phyloP scores from a whole-genome alignment of 352 stramenopile species.

The Globisporangium barbulae region DNA sequence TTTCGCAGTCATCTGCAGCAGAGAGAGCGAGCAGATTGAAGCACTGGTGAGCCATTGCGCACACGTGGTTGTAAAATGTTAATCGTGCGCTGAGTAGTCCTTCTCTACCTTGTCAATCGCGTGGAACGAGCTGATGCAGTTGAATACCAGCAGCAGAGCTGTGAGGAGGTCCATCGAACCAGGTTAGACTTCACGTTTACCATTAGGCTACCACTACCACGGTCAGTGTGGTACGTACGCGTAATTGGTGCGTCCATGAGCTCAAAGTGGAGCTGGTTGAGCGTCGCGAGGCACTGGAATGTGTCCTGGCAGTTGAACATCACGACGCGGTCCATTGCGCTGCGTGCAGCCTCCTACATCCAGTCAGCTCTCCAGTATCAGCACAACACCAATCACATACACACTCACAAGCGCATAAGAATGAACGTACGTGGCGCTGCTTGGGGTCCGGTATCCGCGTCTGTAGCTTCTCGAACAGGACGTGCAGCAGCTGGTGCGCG shows the following conservation, averaged over 20 bases:
- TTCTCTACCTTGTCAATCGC: conserved; percentile 56
- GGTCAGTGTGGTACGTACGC: conserved; percentile 26
- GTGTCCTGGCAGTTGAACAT: conserved; percentile 57
- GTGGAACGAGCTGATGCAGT: conserved; percentile 62
- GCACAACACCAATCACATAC: neutral
- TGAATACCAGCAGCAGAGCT: conserved; percentile 61
- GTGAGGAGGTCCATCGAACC: neutral
- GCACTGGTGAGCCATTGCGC: neutral
- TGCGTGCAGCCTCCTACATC: conserved; percentile 9
- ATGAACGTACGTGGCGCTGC: conserved; percentile 14
- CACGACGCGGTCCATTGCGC: conserved; percentile 31
- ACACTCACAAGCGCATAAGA: neutral
- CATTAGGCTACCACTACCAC: neutral
- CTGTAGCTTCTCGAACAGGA: conserved; percentile 21
- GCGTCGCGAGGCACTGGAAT: conserved; percentile 70
- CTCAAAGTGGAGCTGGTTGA: conserved; percentile 71
- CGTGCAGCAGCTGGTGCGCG: conserved; percentile 21
- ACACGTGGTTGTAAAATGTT: neutral
- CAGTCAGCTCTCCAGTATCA: neutral
- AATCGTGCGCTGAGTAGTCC: neutral
- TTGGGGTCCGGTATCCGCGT: conserved; percentile 2
- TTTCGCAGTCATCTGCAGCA: conserved; percentile 44
- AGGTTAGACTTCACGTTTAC: neutral
- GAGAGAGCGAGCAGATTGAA: neutral
- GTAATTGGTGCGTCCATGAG: conserved; percentile 40